phyloP scores from a whole-genome alignment of 148 eudicot species.

The Amaranthus hypochondriacus region DNA sequence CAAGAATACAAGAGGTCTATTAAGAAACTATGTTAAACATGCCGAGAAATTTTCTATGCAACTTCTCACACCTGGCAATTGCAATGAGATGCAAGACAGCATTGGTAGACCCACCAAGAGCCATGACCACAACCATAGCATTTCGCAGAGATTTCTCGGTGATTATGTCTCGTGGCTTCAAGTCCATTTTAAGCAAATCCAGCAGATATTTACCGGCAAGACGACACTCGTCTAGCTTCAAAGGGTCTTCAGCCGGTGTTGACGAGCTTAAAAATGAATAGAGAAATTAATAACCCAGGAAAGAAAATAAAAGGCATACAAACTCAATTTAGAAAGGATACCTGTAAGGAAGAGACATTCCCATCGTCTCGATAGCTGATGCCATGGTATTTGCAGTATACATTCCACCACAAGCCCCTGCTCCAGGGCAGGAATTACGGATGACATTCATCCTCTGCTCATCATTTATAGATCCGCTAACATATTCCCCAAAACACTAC shows the following conservation, averaged over 20 bases:
- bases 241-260: conserved; percentile 96
- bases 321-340: conserved; percentile 12
- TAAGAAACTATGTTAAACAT: neutral
- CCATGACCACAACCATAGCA: conserved; percentile 96
- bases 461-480: conserved; percentile 72
- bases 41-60: neutral
- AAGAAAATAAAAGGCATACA: neutral
- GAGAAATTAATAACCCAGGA: conserved; percentile 7
- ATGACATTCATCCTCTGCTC: conserved; percentile 73
- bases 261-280: conserved; percentile 54
- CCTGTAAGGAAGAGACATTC: conserved; percentile 98
- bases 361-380: conserved; percentile 92
- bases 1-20: conserved; percentile 17
- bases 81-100: conserved; percentile 96
- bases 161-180: conserved; percentile 90
- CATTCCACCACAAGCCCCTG: conserved; percentile 99
- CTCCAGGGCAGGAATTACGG: conserved; percentile 94
- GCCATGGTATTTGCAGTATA: conserved; percentile 99
- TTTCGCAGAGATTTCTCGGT: conserved; percentile 77
- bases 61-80: conserved; percentile 69
- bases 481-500: conserved; percentile 86
- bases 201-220: conserved; percentile 87
- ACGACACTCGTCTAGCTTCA: conserved; percentile 94
- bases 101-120: conserved; percentile 97
- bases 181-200: conserved; percentile 81